phyloP scores from a whole-genome alignment of 139 green algal genomes.

The Tetradesmus obliquus region DNA sequence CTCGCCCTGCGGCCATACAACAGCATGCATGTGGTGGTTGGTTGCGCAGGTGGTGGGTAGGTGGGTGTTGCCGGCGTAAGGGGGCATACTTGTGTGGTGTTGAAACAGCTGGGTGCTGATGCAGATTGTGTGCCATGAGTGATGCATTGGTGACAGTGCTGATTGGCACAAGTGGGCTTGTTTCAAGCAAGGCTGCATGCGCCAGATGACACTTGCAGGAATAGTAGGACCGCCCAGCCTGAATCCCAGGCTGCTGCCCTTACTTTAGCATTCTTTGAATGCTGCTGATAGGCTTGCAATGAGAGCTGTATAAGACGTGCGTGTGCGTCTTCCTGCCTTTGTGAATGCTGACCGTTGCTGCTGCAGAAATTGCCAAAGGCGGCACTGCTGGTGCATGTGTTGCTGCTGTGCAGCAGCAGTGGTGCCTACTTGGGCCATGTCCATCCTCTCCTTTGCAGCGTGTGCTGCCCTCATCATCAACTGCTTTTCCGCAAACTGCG shows the following conservation, averaged over 20 bases:
- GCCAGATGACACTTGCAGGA: too few relatives aligned
- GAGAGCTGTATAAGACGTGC: too few relatives aligned
- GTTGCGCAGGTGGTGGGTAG: neutral
- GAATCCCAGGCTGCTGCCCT: too few relatives aligned
- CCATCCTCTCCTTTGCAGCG: neutral
- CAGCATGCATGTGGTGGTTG: neutral
- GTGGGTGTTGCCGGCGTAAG: neutral
- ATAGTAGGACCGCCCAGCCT: too few relatives aligned
- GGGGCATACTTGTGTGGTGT: neutral
- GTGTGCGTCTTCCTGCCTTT: neutral
- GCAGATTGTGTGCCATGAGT: neutral
- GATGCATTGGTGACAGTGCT: too few relatives aligned
- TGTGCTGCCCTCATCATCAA: neutral
- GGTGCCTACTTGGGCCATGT: constrained; percentile 11
- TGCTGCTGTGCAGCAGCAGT: neutral
- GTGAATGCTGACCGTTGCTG: neutral
- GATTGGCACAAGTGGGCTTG: too few relatives aligned
- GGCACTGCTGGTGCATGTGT: neutral
- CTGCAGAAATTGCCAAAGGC: neutral
- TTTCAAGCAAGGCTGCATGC: too few relatives aligned
- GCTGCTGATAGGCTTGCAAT: too few relatives aligned
- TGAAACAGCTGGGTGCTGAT: neutral
- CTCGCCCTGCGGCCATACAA: constrained; percentile 8
- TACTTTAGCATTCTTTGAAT: too few relatives aligned
- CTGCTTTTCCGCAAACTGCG: constrained; percentile 2